Base-by-base conservation (phyloP, 306 rosid species). In the Vigna mungo region DNA sequence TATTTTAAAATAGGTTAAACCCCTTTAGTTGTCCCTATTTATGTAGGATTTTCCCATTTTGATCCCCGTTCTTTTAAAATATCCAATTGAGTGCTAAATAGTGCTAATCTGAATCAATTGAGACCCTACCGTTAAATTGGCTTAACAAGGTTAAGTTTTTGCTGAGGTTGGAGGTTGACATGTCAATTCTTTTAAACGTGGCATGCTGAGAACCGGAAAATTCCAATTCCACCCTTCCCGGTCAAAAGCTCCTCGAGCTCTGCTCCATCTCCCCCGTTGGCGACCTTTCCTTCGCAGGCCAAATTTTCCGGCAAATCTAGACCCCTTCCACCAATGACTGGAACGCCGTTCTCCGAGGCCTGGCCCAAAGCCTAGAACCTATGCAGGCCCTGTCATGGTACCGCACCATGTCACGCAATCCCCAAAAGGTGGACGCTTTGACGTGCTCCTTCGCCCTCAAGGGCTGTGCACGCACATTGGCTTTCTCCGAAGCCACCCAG, bases 401-500 rank as follows among this genome's bases (percentile, higher is more conserved):
- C 84, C 83, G 80, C 56, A 20, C 60, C 89, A 80, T 92, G 85
- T 79, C 79, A 11, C 87, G 81, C 43, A 69, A 82, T 41, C 59
- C 80, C 55, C 81, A 52, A 12, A 86, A 60, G 82, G 76, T 86
- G 1, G 98, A 94, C 36, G 97, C 97, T 75, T 84, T 94, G 67
- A 81, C 96, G 0, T 92, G 96, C 80, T 94, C 98, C 9, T 92
- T 92, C 49, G 81, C 88, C 13, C 90, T 94, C 41, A 92, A 92
- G 83, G 98, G 89, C 0, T 94, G 98, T 54, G 97, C 95, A 7
- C 96, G 97, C 56, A 88, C 92, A 0, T 77, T 94, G 73, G 97
- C 96, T 30, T 68, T 68, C 14, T 74, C 39, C 4, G 96, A 89
- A 86, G 91, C 91, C 12, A 51, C 72, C 18, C 91, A 89, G 84